phyloP scores from a whole-genome alignment of 768 basidiomycete genomes.

The Termitomyces sp. region DNA sequence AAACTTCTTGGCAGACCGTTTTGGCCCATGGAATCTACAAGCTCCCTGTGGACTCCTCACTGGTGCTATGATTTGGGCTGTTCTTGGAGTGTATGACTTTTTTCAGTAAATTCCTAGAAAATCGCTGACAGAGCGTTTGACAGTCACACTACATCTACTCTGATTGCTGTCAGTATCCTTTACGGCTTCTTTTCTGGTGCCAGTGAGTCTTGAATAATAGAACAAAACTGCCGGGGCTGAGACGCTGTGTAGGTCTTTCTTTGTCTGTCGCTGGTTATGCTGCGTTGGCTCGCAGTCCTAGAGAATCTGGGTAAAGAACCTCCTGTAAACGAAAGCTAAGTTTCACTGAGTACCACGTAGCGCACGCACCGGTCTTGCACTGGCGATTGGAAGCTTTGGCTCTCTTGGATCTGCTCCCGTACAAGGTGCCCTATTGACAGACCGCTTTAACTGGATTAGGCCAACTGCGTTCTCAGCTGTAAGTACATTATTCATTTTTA shows the following conservation, averaged over 20 bases:
- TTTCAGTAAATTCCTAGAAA: not conserved
- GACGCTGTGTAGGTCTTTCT: conserved; percentile 23
- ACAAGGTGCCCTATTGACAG: conserved; percentile 29
- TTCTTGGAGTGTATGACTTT: conserved; percentile 27
- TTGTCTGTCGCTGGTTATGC: conserved; percentile 24
- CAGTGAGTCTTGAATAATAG: conserved; percentile 24
- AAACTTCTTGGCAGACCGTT: conserved; percentile 25
- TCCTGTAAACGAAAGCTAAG: not conserved
- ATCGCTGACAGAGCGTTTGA: not conserved
- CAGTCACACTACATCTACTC: conserved; percentile 28
- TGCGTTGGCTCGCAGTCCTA: conserved; percentile 24
- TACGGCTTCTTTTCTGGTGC: conserved; percentile 47
- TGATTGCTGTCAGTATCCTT: conserved; percentile 34
- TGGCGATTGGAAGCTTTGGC: conserved; percentile 27
- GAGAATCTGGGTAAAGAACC: conserved; percentile 29
- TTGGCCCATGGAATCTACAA: conserved; percentile 28
- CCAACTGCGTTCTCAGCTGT: conserved; percentile 30
- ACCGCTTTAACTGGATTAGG: conserved; percentile 24
- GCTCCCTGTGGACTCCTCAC: conserved; percentile 26
- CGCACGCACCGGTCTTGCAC: conserved; percentile 29
- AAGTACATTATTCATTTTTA: conserved; percentile 5
- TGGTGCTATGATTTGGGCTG: conserved; percentile 35
- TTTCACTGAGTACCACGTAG: conserved; percentile 15
- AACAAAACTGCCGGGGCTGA: not conserved
- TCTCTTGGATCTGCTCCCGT: conserved; percentile 26